Evolutionary conservation across 805 yeast genomes (phyloP).

Genomic region (Maudiozyma saulgeensis): DNA sequence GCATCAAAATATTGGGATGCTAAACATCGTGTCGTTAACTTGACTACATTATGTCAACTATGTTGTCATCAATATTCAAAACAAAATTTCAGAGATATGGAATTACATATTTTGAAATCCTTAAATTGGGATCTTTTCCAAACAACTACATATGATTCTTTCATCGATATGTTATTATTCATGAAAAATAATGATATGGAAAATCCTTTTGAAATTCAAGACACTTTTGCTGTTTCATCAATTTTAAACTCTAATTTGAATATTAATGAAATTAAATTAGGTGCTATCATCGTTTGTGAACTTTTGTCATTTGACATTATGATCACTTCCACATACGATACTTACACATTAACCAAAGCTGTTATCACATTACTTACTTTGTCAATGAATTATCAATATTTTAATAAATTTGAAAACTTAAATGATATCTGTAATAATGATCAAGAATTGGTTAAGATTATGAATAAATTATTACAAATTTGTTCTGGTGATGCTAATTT

Average conservation of each 20-base stretch:
- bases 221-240: constrained; percentile 6
- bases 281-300: constrained; percentile 57
- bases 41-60: constrained; percentile 42
- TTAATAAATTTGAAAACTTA: constrained; percentile 13
- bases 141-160: constrained; percentile 52
- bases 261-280: constrained; percentile 41
- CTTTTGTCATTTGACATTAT: constrained; percentile 53
- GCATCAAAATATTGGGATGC: constrained; percentile 71
- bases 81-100: constrained; percentile 55
- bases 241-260: constrained; percentile 6
- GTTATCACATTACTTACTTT: constrained; percentile 38
- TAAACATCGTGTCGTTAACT: constrained; percentile 51
- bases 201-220: neutral
- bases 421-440: constrained; percentile 16
- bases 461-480: constrained; percentile 13
- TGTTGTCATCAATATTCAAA: constrained; percentile 51
- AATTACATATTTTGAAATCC: constrained; percentile 52
- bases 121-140: constrained; percentile 53
- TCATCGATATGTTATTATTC: constrained; percentile 45
- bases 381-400: constrained; percentile 31
- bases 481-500: constrained; percentile 13
- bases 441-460: constrained; percentile 19
- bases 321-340: constrained; percentile 41
- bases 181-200: constrained; percentile 7
- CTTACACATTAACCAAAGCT: constrained; percentile 42